Conservation (phyloP, 2,329 filamentous ascomycete genomes). For the Cladophialophora bantiana region DNA sequence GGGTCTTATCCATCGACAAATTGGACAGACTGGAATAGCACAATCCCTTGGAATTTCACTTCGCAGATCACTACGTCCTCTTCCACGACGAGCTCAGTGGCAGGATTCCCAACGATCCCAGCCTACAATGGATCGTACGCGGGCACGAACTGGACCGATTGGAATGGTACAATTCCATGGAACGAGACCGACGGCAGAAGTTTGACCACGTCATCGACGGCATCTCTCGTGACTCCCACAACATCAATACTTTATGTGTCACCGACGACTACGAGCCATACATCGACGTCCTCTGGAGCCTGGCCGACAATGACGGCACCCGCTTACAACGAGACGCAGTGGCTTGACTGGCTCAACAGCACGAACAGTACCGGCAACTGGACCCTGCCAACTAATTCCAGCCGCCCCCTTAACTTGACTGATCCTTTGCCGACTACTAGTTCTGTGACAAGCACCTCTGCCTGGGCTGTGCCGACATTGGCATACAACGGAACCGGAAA, state of each 20-base stretch:
- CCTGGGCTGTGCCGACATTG: neutral
- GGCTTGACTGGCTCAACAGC: conserved; percentile 5
- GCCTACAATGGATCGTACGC: conserved; percentile 6
- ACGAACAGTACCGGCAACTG: neutral
- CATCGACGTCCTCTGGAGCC: neutral
- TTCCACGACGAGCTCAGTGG: neutral
- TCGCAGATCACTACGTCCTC: neutral
- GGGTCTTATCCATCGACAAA: conserved; percentile 9
- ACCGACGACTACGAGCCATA: conserved; percentile 5
- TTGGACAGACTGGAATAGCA: conserved; percentile 8
- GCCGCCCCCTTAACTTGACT: neutral
- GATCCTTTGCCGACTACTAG: neutral
- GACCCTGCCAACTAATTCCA: neutral
- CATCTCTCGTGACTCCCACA: neutral
- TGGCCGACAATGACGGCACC: neutral
- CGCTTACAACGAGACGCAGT: conserved; percentile 5
- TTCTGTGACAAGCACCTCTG: neutral
- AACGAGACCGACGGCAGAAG: neutral
- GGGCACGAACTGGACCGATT: conserved; percentile 10
- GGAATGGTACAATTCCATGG: conserved; percentile 9
- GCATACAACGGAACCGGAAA: conserved; percentile 5
- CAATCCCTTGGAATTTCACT: neutral
- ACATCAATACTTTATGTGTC: conserved; percentile 13
- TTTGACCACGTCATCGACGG: neutral
- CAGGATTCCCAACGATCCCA: conserved; percentile 4